Percentiles rank a stretch among this genome's conserved stretches.
Evolutionary conservation across 1,284 basidiomycete genomes (phyloP).

Genomic region (Tremellales sp.): DNA sequence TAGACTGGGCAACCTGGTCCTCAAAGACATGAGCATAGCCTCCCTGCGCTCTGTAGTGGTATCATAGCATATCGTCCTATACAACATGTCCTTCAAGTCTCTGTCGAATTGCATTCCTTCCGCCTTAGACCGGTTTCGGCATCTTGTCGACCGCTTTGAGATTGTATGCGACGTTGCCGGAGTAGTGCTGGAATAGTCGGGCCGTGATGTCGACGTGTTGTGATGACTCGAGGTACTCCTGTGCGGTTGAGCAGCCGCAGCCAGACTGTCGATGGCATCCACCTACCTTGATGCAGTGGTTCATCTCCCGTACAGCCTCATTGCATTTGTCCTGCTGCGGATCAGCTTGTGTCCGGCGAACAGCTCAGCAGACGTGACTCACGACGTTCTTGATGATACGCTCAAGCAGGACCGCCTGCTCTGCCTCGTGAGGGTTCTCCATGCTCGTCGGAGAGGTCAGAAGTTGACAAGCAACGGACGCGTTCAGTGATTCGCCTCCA

Average conservation of each 20-base stretch:
- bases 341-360: constrained; percentile 4
- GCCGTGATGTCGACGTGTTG: constrained; percentile 62
- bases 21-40: neutral
- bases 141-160: constrained; percentile 56
- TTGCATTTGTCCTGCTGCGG: constrained; percentile 47
- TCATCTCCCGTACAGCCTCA: constrained; percentile 47
- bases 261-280: neutral
- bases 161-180: constrained; percentile 81
- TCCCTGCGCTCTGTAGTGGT: neutral
- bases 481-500: no score
- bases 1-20: constrained; percentile 18
- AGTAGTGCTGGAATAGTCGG: constrained; percentile 72
- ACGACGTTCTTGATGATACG: constrained; percentile 87
- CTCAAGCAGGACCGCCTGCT: constrained; percentile 81
- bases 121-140: constrained; percentile 37
- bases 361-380: constrained; percentile 31
- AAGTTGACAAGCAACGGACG: no score
- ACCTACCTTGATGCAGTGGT: constrained; percentile 44
- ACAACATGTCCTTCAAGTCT: neutral
- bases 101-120: neutral
- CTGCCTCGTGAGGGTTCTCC: constrained; percentile 88
- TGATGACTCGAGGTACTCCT: constrained; percentile 40
- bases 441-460: constrained; percentile 54
- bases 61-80: neutral
- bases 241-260: neutral